Base-by-base conservation (phyloP, 139 green algal genomes). In the Coelastrella sp. region DNA sequence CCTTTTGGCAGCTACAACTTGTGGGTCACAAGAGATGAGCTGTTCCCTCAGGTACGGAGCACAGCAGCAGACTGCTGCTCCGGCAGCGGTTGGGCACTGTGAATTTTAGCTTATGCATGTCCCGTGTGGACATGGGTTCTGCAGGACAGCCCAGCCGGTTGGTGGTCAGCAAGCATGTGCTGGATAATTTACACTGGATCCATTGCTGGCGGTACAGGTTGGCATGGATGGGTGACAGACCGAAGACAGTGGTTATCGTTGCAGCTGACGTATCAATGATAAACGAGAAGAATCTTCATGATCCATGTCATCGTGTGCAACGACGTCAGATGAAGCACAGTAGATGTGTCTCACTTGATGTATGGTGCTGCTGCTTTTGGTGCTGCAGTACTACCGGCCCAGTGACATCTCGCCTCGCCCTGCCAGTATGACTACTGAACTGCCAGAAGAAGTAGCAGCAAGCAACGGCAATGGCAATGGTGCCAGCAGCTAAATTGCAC, bases 1-100 rank as follows among this genome's bases (percentile, higher is more conserved):
- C 7, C 81, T 61, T 92, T 92, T 65, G 89, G 89, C 47, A n/a
- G n/a, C 60, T 92, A 92, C 89, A 89, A 92, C 82, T 73, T 92
- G 73, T 92, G 73, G 73, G 89, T 84, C 47, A 23, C 23, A 17
- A 75, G 88, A 23, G 88, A 92, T 14, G 78, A 87, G 11, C 88
- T 91, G 2, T n/a, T 86, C 19, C 87, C 87, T 8, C 57, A 89
- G 79, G 58, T 61, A 57, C 19, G 58, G 1, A 5, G 22, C 54
- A 32, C 14, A 8, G 71, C 17, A 5, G 14, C 14, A 77, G 8
- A 13, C 17, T 8, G 71, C 71, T n/a, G n/a, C n/a, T n/a, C n/a
- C n/a, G n/a, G n/a, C n/a, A n/a, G n/a, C n/a, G n/a, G n/a, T n/a
- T n/a, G n/a, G n/a, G n/a, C n/a, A n/a, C n/a, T n/a, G n/a, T n/a